phyloP scores from a whole-genome alignment of 768 basidiomycete species.

The Leccinellum albellum region DNA sequence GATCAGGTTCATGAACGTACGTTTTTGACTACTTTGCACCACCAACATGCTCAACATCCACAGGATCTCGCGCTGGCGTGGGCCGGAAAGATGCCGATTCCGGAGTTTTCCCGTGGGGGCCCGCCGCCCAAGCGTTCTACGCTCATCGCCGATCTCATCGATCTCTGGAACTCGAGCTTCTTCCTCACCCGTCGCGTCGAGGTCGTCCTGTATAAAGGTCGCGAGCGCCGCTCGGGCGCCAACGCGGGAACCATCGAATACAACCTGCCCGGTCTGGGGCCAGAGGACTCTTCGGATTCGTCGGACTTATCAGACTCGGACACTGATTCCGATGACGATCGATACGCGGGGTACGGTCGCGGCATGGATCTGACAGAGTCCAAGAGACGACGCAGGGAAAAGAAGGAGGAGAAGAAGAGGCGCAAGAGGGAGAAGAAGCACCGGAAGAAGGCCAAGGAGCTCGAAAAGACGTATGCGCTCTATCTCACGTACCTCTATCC shows the following conservation, averaged over 20 bases:
- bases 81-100: constrained; percentile 71
- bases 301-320: constrained; percentile 39
- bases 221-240: constrained; percentile 70
- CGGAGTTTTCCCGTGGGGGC: constrained; percentile 43
- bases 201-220: constrained; percentile 75
- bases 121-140: constrained; percentile 53
- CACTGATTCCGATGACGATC: constrained; percentile 41
- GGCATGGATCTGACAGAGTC: constrained; percentile 46
- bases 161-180: constrained; percentile 78
- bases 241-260: constrained; percentile 52
- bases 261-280: constrained; percentile 46
- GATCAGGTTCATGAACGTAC: constrained; percentile 72
- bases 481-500: constrained; percentile 53
- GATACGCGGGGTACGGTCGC: constrained; percentile 44
- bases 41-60: neutral
- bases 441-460: constrained; percentile 54
- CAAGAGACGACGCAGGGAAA: constrained; percentile 50
- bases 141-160: constrained; percentile 66
- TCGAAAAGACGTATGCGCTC: constrained; percentile 59
- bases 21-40: constrained; percentile 17
- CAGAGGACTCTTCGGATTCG: constrained; percentile 38
- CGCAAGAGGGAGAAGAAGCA: constrained; percentile 63
- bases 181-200: constrained; percentile 76
- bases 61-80: constrained; percentile 75
- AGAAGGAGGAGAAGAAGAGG: constrained; percentile 57